Evolutionary conservation across 305 asterid species (phyloP).

Genomic region (Nicotiana rustica): DNA sequence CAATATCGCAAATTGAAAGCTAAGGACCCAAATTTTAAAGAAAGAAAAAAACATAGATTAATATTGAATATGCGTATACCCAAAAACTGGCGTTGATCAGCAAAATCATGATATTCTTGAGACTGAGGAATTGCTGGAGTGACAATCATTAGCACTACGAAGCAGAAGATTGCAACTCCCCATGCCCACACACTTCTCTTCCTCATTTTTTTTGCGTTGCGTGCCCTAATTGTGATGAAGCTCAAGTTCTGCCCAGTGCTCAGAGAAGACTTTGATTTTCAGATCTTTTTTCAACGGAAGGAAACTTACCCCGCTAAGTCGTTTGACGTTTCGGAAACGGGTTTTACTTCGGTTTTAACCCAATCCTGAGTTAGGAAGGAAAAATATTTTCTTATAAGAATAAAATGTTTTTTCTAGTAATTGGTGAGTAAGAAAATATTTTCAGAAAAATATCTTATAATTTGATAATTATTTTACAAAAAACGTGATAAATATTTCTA

Average conservation of each 20-base stretch:
- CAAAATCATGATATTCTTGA: slow-evolving; percentile 85
- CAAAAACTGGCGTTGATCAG: slow-evolving; percentile 76
- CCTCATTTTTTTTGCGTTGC: slow-evolving; percentile 46
- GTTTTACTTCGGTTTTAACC: background rate
- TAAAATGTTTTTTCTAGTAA: too few species aligned
- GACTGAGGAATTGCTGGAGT: slow-evolving; percentile 98
- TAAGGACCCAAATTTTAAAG: background rate
- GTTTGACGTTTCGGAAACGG: background rate
- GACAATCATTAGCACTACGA: slow-evolving; percentile 77
- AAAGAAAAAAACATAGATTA: background rate
- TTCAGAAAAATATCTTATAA: too few species aligned
- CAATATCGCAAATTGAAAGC: background rate
- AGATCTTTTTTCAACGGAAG: slow-evolving; percentile 4
- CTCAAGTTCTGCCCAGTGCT: background rate
- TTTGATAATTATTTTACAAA: too few species aligned
- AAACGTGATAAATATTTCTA: too few species aligned
- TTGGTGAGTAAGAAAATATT: too few species aligned
- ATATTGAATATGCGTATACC: slow-evolving; percentile 50
- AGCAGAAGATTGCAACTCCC: slow-evolving; percentile 79
- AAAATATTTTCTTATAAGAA: too few species aligned
- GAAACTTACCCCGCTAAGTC: slow-evolving; percentile 26
- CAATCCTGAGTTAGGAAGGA: background rate
- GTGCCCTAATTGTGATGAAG: slow-evolving; percentile 22
- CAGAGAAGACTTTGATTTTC: background rate
- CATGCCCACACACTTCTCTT: slow-evolving; percentile 63